Base-by-base conservation (phyloP, 2,329 filamentous ascomycete species). In the Neofusicoccum sp. region DNA sequence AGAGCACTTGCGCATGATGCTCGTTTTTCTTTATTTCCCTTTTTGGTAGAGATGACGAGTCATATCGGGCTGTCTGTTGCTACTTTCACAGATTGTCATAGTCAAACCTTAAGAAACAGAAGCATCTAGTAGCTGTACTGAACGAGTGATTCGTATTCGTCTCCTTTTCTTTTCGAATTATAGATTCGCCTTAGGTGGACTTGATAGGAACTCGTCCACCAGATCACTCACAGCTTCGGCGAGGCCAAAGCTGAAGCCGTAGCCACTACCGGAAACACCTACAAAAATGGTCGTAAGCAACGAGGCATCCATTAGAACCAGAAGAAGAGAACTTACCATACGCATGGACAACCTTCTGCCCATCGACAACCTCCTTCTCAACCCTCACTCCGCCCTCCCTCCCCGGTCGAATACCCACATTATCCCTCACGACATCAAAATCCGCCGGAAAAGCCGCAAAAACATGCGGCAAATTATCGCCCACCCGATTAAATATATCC, bases 261-360 rank as follows among this genome's bases (percentile, higher is more conserved):
- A 73, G 8, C 71, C 71, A 4, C 71, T 71, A 11, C 66, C 69
- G 54, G 64, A 66, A 12, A 65, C 56, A 31, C 64, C 64, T 65
- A 34, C 28, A 59, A 5, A 49, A 6, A 36, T 12, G 47, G 44
- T 22, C 22, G 22, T 22, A 22, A 22, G 22, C 22, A 2, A 22
- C 22, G 22, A 22, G 22, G 22, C 22, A 22, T 22, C 2, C 22
- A 22, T 22, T 22, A 22, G 22, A 14, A 9, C 4, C 2, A 9
- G 2, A 36, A 6, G 12, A 16, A 2, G 14, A 28, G 6, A 22
- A 61, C 61, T 64, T 64, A 56, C 70, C 71, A 45, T 73, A 73
- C 5, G 70, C 70, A 62, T 73, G 71, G 6, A 73, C 67, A 14
- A 73, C 65, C 49, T 73, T 73, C 60, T 71, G 67, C 3, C 70